phyloP scores from a whole-genome alignment of 2,329 filamentous ascomycete species.

The Stagonosporopsis tanaceti region DNA sequence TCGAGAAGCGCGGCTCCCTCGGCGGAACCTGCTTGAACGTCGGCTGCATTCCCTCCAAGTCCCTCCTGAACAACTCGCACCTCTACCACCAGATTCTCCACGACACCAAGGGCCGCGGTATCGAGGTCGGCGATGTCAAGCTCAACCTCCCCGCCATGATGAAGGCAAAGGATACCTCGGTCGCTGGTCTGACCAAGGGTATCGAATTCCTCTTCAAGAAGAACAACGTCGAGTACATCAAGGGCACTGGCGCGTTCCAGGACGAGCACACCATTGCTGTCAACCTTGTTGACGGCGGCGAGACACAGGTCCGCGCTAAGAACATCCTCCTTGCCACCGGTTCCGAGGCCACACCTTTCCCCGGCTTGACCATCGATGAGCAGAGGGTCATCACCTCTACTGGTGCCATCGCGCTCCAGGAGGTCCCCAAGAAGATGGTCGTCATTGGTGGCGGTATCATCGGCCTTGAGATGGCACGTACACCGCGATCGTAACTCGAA shows the following conservation, averaged over 20 bases:
- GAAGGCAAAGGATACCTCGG: constrained; percentile 97
- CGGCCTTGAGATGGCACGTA: constrained; percentile 88
- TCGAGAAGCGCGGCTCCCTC: constrained; percentile 95
- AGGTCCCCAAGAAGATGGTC: constrained; percentile 95
- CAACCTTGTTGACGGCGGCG: constrained; percentile 87
- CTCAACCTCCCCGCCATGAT: constrained; percentile 95
- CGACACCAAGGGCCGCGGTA: constrained; percentile 96
- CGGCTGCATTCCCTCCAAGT: constrained; percentile 99
- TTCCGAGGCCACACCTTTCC: constrained; percentile 94
- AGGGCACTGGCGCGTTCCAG: constrained; percentile 86
- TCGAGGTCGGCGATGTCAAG: constrained; percentile 96
- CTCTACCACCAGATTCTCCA: constrained; percentile 97
- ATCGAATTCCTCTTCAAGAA: constrained; percentile 99
- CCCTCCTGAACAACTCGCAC: constrained; percentile 98
- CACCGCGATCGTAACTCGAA: neutral
- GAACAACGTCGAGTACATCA: constrained; percentile 98
- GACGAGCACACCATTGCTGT: constrained; percentile 93
- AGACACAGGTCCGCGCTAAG: constrained; percentile 86
- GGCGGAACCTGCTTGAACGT: constrained; percentile 99
- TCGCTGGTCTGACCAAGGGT: constrained; percentile 89
- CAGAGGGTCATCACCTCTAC: constrained; percentile 97
- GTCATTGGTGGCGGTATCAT: constrained; percentile 99
- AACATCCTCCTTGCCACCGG: constrained; percentile 99
- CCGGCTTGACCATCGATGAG: constrained; percentile 94
- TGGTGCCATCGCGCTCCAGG: constrained; percentile 84